Evolutionary conservation across 257 asterid species (phyloP), one percentile per base, ranked within the genome.

Genomic region (Penstemon davidsonii): DNA sequence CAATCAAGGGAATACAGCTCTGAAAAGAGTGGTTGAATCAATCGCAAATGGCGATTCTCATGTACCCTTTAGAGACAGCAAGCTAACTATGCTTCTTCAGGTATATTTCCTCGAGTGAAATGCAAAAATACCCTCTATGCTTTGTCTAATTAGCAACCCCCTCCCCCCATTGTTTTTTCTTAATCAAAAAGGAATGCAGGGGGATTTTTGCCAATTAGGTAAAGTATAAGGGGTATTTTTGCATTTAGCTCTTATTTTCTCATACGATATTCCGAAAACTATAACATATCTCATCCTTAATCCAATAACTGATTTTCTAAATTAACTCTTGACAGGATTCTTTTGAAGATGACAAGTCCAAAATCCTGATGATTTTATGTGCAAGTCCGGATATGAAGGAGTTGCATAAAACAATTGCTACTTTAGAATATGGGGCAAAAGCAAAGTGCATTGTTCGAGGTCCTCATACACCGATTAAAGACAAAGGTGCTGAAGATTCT

Each of bases 21-120:
- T 91, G 60, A 94, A 87, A 68, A 82, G 99, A 75, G 99, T 94
- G 43, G 97, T 94, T 18, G 99, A 94, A 66, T 94, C 99, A 5
- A 94, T 94, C 36, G 97, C 99, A 3, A 94, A 94, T 64, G 95
- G 96, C 5, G 99, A 94, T 74, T 87, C 97, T 19, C 99, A 94
- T 47, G 99, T 94, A 46, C 97, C 99, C 0, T 94, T 94, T 69
- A 87, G 99, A 64, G 99, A 94, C 60, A 94, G 99, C 91, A 94
- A 94, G 84, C 70, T 94, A 46, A 94, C 99, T 12, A 94, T 94
- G 99, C 97, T 94, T 83, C 91, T 94, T 58, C 99, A 94, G 33
- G 33, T 25, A 25, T 25, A 25, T 25, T 25, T 25, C 33, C 33
- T 25, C 33, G 33, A 25, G n/a, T n/a, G n/a, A n/a, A n/a, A n/a